phyloP scores from a whole-genome alignment of 1,139 yeast species.

The Tardiomyces depauwii region DNA sequence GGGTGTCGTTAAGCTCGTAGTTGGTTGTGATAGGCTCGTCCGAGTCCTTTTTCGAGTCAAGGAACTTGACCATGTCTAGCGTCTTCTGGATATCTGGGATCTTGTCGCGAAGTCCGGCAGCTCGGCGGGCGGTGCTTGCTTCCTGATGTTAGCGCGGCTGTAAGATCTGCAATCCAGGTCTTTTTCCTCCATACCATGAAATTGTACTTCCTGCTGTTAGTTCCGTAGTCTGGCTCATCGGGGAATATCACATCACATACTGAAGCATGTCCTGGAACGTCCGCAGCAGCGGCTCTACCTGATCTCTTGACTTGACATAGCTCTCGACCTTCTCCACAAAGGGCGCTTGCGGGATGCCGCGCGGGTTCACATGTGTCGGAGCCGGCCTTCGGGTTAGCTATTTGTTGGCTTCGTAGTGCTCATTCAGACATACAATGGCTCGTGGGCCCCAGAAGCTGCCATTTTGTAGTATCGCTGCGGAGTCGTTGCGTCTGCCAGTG shows the following conservation, averaged over 20 bases:
- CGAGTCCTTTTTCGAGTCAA: conserved; percentile 38
- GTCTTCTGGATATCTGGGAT: conserved; percentile 89
- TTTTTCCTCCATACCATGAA: conserved; percentile 43
- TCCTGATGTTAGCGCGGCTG: not conserved
- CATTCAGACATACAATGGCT: not conserved
- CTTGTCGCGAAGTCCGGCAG: conserved; percentile 55
- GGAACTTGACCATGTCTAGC: conserved; percentile 54
- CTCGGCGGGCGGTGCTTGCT: conserved; percentile 34
- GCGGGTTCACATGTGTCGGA: conserved; percentile 44
- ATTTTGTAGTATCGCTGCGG: too few species aligned
- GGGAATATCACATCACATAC: conserved; percentile 1
- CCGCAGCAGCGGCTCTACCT: conserved; percentile 56
- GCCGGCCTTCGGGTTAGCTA: too few species aligned
- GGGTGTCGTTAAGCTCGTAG: conserved; percentile 86
- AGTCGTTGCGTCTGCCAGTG: too few species aligned
- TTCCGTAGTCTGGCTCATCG: not conserved
- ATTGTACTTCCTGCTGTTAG: conserved; percentile 41
- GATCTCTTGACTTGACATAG: conserved; percentile 54
- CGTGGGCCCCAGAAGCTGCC: not conserved
- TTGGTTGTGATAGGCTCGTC: conserved; percentile 48
- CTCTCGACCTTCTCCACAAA: conserved; percentile 79
- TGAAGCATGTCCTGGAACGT: conserved; percentile 73
- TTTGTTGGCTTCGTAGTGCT: conserved; percentile 5
- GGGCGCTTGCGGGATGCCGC: conserved; percentile 96
- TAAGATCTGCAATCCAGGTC: conserved; percentile 8